phyloP scores from a whole-genome alignment of 2,329 filamentous ascomycete species.

The Penicillium sp. region DNA sequence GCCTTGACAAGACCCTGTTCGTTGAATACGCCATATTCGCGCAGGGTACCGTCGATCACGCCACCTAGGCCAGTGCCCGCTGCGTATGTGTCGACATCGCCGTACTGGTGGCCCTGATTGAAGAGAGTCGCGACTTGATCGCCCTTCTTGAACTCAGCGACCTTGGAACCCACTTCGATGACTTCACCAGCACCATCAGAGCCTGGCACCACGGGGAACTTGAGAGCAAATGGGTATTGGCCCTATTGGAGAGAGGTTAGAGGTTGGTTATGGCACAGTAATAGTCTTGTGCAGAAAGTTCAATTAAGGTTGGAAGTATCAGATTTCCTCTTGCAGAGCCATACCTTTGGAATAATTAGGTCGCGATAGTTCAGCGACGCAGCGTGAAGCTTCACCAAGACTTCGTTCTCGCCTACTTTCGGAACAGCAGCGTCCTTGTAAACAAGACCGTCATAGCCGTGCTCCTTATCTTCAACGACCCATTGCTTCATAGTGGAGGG shows the following conservation, averaged over 20 bases:
- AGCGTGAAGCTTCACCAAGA: constrained; percentile 57
- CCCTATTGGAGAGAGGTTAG: constrained; percentile 18
- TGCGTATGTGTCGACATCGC: constrained; percentile 36
- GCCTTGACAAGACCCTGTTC: constrained; percentile 59
- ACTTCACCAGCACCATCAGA: constrained; percentile 41
- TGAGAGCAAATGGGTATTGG: constrained; percentile 27
- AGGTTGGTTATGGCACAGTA: not conserved
- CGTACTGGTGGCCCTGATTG: constrained; percentile 50
- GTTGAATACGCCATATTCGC: constrained; percentile 58
- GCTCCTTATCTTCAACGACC: constrained; percentile 43
- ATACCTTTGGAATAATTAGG: constrained; percentile 39
- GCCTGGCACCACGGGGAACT: constrained; percentile 27
- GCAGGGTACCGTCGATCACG: constrained; percentile 57
- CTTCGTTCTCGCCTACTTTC: constrained; percentile 58
- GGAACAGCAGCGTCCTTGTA: constrained; percentile 49
- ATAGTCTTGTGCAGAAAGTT: not conserved
- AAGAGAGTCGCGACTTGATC: constrained; percentile 53
- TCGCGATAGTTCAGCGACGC: constrained; percentile 46
- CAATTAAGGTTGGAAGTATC: not conserved
- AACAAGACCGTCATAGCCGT: constrained; percentile 53
- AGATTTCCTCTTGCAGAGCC: constrained; percentile 10
- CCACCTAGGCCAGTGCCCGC: constrained; percentile 57
- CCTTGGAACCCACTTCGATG: constrained; percentile 47
- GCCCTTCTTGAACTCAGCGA: constrained; percentile 49
- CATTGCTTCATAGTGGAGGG: constrained; percentile 48